Evolutionary conservation across 108 stramenopile species (phyloP), one percentile per base, ranked within the genome.

Genomic region (Mayamaea pseudoterrestris): DNA sequence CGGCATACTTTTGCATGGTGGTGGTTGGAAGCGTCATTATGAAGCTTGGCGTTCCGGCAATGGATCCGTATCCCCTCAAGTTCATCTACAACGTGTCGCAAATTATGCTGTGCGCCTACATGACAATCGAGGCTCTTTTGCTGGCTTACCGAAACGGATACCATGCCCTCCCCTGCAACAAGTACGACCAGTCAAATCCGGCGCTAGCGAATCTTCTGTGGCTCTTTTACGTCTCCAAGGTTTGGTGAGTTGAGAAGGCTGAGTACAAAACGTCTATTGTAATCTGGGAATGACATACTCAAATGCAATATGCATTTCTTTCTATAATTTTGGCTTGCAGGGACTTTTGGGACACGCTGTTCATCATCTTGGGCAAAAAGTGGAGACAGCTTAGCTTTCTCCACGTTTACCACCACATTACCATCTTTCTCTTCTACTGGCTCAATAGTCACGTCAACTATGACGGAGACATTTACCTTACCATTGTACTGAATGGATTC

Each of bases 401-500:
- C 20, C 98, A 99, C 61, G 94, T 98, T n/a, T 99, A 98, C 85
- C 98, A 99, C 74, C 98, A 99, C 75, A 73, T 73, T 57, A 94
- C 89, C 68, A 99, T 99, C 59, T 96, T 96, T 65, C 60, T 96
- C 63, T 90, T 97, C 57, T 98, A 96, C 71, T 97, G 98, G 96
- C 61, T 97, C 57, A 97, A 95, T 58, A 58, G 78, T 22, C 83
- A 83, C 46, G 74, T 90, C 20, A 66, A 75, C 48, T 95, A 94
- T 57, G 95, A 97, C 58, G 93, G 96, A 45, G 97, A 98, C 60
- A 76, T 98, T 39, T 99, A 75, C 68, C 64, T 97, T 25, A 97
- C 97, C 52, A 87, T 98, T 50, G 58, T 92, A 16, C 65, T 97
- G 35, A 99, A 99, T 60, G 93, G 95, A 35, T 91, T 94, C 72